phyloP scores from a whole-genome alignment of 2,329 filamentous ascomycete genomes.

The Thelonectria rubi region DNA sequence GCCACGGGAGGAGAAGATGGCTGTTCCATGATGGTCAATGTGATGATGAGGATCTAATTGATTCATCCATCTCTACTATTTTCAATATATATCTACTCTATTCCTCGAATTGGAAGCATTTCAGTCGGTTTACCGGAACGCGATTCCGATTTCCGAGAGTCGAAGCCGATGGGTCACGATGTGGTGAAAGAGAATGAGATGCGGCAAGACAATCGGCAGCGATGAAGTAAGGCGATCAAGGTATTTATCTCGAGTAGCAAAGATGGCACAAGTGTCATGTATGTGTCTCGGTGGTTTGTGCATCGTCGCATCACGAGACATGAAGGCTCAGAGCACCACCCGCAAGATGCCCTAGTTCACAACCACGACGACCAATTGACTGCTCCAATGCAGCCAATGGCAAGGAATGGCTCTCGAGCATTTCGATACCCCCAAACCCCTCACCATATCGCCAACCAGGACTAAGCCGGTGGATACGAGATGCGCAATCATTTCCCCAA shows the following conservation, averaged over 20 bases:
- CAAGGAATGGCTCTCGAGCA: background rate
- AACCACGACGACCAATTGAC: background rate
- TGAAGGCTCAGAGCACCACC: background rate
- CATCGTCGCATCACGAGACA: background rate
- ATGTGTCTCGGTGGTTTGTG: background rate
- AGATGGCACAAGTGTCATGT: background rate
- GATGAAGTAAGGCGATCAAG: too few species aligned
- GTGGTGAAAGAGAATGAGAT: background rate
- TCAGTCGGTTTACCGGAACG: conserved; percentile 11
- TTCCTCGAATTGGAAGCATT: conserved; percentile 2
- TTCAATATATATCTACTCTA: background rate
- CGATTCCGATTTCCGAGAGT: conserved; percentile 11
- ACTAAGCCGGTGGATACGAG: background rate
- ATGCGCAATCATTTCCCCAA: background rate
- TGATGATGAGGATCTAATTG: background rate
- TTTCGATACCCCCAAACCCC: conserved; percentile 3
- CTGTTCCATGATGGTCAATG: background rate
- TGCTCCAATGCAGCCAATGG: background rate
- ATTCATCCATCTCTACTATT: conserved; percentile 11
- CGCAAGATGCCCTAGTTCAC: background rate
- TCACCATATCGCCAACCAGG: background rate
- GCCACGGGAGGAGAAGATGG: conserved; percentile 27
- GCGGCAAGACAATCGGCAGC: conserved; percentile 2
- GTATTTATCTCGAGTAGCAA: background rate
- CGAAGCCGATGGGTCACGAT: background rate